phyloP scores from a whole-genome alignment of 345 rosid species.

The Dipteronia dyeriana region DNA sequence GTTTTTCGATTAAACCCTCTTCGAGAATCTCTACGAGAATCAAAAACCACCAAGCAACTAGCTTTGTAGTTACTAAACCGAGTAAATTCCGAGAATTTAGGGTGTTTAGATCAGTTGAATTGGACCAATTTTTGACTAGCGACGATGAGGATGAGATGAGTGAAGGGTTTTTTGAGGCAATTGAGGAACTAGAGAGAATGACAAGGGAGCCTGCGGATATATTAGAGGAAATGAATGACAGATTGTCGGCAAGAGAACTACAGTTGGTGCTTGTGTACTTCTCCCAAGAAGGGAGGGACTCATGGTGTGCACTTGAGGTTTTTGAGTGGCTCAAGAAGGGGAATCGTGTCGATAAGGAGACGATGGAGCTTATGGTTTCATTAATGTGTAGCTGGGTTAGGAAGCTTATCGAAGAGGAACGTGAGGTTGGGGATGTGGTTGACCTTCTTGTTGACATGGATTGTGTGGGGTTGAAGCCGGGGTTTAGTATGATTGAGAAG shows the following conservation, averaged over 20 bases:
- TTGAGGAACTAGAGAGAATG: constrained; percentile 89
- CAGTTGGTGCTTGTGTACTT: constrained; percentile 87
- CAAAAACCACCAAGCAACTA: constrained; percentile 33
- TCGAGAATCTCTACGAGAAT: constrained; percentile 28
- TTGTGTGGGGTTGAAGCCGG: constrained; percentile 80
- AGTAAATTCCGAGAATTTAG: constrained; percentile 39
- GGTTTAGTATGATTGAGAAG: constrained; percentile 93
- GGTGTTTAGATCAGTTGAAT: constrained; percentile 55
- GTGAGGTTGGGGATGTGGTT: constrained; percentile 62
- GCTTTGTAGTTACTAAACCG: constrained; percentile 26
- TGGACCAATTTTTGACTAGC: constrained; percentile 65
- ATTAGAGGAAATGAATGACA: constrained; percentile 86
- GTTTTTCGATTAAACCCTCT: constrained; percentile 16
- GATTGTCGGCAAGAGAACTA: constrained; percentile 69
- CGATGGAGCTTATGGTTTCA: constrained; percentile 94
- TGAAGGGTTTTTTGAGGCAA: constrained; percentile 84
- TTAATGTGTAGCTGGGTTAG: constrained; percentile 87
- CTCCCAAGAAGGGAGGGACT: constrained; percentile 93
- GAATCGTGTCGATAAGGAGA: constrained; percentile 78
- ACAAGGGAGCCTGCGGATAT: constrained; percentile 84
- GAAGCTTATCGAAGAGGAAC: constrained; percentile 69
- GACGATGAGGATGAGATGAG: constrained; percentile 73
- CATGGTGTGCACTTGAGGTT: constrained; percentile 95
- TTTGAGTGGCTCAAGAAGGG: constrained; percentile 91
- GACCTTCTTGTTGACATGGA: constrained; percentile 88